Base-by-base conservation (phyloP, 495 filamentous ascomycete species). In the Endocarpon pusillum region DNA sequence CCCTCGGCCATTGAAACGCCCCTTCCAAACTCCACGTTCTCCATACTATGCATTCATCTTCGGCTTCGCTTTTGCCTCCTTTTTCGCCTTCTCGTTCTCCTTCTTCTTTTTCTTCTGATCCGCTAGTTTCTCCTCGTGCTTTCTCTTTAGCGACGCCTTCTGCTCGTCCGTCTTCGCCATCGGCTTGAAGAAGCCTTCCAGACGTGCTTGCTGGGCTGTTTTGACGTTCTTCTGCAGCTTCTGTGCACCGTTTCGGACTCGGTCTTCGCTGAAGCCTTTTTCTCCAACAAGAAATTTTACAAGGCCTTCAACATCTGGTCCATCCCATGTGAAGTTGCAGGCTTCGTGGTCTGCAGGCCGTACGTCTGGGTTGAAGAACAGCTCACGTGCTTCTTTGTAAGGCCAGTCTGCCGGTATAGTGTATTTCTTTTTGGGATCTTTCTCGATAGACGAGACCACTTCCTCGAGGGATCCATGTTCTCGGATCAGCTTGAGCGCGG, bases 181-280 rank as follows among this genome's bases (percentile, higher is more conserved):
- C 9, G 82, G 75, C 57, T 93, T 93, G 69, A 99, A 99, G 60
- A 99, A 99, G 10, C 92, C 87, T 47, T 93, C 84, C n/a, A 99
- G 56, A 19, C 89, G 71, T 3, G 78, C 73, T 53, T 99, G 89
- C 52, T 94, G 89, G 10, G 73, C 73, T 18, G 64, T 73, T 64
- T 94, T 94, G 35, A 91, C 57, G 38, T 80, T 85, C 64, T 96
- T 99, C 47, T 73, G 64, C 25, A 99, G 59, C 22, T 80, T 69
- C 1, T 64, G 64, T 2, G 78, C 86, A 11, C 67, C 87, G 26
- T 59, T 70, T 19, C 83, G 71, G 14, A 99, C 86, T 2, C 89
- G 66, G 42, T 96, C 89, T 53, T 96, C 91, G 34, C 72, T 86
- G 66, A 99, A 99, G 2, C 82, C 87, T 60, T 99, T 99, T 52